These are phyloP conservation scores for Arxiozyma bovina DNA, from an alignment of 1,139 yeast genomes.

Conservation along the genomic window DNA sequence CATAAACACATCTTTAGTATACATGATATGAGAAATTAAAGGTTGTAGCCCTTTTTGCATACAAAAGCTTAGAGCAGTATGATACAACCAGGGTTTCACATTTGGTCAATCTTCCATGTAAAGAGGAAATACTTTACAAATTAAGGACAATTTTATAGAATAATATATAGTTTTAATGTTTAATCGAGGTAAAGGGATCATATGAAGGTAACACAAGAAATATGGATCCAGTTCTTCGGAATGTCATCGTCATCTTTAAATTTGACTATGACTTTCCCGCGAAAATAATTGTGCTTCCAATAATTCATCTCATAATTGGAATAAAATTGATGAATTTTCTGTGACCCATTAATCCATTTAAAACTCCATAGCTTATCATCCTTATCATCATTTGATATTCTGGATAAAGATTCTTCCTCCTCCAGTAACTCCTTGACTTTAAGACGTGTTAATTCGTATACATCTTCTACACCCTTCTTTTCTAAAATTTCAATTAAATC, in stretches of 20 bases:
- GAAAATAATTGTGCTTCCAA: constrained; percentile 26
- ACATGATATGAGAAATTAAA: no score
- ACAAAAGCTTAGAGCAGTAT: no score
- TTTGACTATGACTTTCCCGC: constrained; percentile 21
- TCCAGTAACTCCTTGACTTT: constrained; percentile 11
- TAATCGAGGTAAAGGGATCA: constrained; percentile 4
- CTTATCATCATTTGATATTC: constrained; percentile 10
- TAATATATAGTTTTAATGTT: not conserved
- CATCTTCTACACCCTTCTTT: constrained; percentile 19
- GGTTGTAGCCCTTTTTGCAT: no score
- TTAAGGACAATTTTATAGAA: no score
- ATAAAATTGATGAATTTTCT: constrained; percentile 12
- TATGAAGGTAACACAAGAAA: constrained; percentile 22
- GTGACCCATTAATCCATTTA: constrained; percentile 20
- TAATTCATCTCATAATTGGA: constrained; percentile 28
- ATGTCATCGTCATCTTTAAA: constrained; percentile 18
- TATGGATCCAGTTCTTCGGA: constrained; percentile 22
- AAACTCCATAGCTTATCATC: constrained; percentile 23
- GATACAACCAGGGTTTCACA: not conserved
- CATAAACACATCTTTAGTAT: no score
- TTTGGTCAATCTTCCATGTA: no score
- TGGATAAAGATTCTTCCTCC: constrained; percentile 22
- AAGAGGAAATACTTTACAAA: not conserved
- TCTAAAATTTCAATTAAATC: constrained; percentile 19
- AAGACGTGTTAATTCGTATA: constrained; percentile 14